Evolutionary conservation across 2,329 filamentous ascomycete species (phyloP).

Genomic region (Colletotrichum spinosum): DNA sequence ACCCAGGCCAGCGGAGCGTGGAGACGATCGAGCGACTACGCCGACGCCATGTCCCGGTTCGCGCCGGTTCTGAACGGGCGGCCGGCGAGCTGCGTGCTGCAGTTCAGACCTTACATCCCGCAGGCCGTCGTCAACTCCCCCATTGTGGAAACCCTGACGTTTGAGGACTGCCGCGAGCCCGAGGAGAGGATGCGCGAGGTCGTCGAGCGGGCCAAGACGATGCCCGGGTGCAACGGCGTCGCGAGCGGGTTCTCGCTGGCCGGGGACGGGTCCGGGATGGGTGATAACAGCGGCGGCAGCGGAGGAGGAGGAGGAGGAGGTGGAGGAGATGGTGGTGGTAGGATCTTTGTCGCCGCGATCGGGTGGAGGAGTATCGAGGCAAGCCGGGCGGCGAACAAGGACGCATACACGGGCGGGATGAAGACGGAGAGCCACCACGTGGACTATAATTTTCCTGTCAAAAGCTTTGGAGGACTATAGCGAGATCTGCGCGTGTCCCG

Average conservation of each 20-base stretch:
- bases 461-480: conserved; percentile 41
- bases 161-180: conserved; percentile 54
- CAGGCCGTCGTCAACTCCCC: conserved; percentile 43
- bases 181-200: conserved; percentile 44
- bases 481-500: conserved; percentile 30
- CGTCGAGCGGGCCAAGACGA: conserved; percentile 38
- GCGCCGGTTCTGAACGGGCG: conserved; percentile 40
- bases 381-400: conserved; percentile 39
- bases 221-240: conserved; percentile 42
- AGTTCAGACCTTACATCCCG: conserved; percentile 44
- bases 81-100: conserved; percentile 40
- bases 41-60: conserved; percentile 37
- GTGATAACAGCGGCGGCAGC: neutral
- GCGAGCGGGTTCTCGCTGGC: conserved; percentile 40
- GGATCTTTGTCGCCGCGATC: conserved; percentile 41
- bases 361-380: conserved; percentile 43
- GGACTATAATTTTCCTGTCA: conserved; percentile 44
- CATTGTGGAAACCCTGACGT: conserved; percentile 53
- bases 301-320: neutral
- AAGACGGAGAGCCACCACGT: conserved; percentile 41
- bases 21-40: conserved; percentile 37
- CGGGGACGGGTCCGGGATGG: neutral
- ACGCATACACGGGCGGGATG: conserved; percentile 37
- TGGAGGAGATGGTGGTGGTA: conserved; percentile 36
- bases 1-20: conserved; percentile 40